These are phyloP conservation scores for Phaeotremella fagi DNA, from an alignment of 768 basidiomycete species.

Conservation along the genomic window DNA sequence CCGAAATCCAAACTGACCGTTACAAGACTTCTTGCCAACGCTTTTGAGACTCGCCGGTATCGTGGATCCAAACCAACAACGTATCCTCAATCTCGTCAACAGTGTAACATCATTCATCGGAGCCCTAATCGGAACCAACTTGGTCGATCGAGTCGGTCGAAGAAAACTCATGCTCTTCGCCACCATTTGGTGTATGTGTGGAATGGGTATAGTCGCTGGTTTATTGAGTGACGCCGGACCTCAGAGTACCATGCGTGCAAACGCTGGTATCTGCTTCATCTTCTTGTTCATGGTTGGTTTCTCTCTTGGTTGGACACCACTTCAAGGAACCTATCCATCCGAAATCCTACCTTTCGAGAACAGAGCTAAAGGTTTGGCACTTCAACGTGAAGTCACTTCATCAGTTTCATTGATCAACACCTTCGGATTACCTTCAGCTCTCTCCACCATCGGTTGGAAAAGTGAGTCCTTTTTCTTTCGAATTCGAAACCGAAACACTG, in stretches of 20 bases:
- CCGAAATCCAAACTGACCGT: not conserved
- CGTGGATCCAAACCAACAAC: constrained; percentile 40
- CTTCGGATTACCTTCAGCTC: constrained; percentile 25
- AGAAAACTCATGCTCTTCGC: constrained; percentile 53
- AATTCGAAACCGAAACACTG: not conserved
- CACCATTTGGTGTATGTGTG: constrained; percentile 50
- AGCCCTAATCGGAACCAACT: constrained; percentile 48
- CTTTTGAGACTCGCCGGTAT: constrained; percentile 46
- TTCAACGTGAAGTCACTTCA: constrained; percentile 53
- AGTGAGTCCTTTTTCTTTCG: constrained; percentile 12
- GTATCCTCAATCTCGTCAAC: constrained; percentile 57
- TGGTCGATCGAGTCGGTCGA: constrained; percentile 56
- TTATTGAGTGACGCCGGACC: constrained; percentile 51
- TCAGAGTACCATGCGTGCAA: constrained; percentile 49
- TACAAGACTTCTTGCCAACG: constrained; percentile 42
- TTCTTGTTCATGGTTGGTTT: constrained; percentile 48
- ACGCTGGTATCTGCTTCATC: constrained; percentile 56
- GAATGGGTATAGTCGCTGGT: constrained; percentile 55
- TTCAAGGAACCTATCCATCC: constrained; percentile 58
- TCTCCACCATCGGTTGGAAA: constrained; percentile 13
- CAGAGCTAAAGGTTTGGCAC: constrained; percentile 56
- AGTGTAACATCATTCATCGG: constrained; percentile 54
- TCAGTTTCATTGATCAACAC: constrained; percentile 46
- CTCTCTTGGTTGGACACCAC: constrained; percentile 59
- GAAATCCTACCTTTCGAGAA: constrained; percentile 56